Evolutionary conservation across 1,284 basidiomycete species (phyloP).

Genomic region (Malassezia arunalokei): DNA sequence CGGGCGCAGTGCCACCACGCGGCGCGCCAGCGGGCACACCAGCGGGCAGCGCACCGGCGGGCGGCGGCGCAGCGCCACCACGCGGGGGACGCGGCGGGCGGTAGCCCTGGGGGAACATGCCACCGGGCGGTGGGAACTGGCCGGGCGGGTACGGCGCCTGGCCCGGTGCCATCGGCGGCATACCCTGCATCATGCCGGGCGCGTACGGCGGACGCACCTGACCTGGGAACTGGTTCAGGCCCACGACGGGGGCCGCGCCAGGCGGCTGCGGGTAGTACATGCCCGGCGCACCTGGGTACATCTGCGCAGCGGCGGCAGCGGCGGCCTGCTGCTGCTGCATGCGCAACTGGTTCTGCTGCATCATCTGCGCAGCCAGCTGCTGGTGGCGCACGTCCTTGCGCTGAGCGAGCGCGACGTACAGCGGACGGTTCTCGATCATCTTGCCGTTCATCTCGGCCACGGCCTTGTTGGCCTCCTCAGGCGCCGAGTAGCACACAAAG

Average conservation of each 20-base stretch:
- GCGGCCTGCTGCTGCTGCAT: conserved; percentile 41
- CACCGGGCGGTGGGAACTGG: conserved; percentile 35
- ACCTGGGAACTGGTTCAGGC: conserved; percentile 33
- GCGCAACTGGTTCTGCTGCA: conserved; percentile 47
- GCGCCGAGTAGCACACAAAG: conserved; percentile 96
- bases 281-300: conserved; percentile 40
- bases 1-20: conserved; percentile 26
- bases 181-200: conserved; percentile 46
- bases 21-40: conserved; percentile 6
- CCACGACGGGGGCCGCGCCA: background rate
- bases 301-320: conserved; percentile 34
- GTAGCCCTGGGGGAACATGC: conserved; percentile 43
- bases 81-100: conserved; percentile 38
- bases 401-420: conserved; percentile 97
- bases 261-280: conserved; percentile 45
- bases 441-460: conserved; percentile 99
- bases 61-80: conserved; percentile 24
- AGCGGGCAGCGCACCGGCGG: conserved; percentile 18
- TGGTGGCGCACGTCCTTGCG: conserved; percentile 96
- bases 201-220: conserved; percentile 44
- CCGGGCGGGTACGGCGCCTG: conserved; percentile 34
- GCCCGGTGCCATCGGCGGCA: conserved; percentile 22
- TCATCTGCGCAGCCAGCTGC: conserved; percentile 82
- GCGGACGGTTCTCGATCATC: conserved; percentile 96
- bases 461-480: conserved; percentile 98